These are phyloP conservation scores for Rhodotorula paludigena DNA, from an alignment of 768 basidiomycete genomes.

Conservation along the genomic window DNA sequence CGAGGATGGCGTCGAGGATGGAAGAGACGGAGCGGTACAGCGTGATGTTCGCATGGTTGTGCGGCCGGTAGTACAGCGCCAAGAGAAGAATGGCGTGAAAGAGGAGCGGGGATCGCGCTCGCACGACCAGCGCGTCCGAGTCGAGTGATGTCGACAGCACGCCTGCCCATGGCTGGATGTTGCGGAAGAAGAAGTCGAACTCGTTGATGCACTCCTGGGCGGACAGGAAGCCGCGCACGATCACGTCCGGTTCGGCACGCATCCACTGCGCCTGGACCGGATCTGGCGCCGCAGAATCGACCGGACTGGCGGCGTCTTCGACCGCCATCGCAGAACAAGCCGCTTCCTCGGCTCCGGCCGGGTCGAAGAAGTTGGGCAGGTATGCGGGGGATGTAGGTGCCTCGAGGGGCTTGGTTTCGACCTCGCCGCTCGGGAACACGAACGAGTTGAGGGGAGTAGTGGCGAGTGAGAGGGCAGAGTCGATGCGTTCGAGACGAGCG, in stretches of 20 bases:
- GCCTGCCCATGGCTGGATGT: conserved; percentile 28
- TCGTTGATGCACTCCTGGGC: conserved; percentile 26
- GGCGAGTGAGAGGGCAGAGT: conserved; percentile 19
- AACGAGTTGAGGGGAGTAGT: conserved; percentile 22
- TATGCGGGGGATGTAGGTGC: too few relatives aligned
- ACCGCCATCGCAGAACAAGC: conserved; percentile 36
- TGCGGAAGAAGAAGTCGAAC: conserved; percentile 28
- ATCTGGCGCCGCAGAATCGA: conserved; percentile 10
- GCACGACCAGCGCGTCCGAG: conserved; percentile 16
- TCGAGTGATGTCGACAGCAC: conserved; percentile 25
- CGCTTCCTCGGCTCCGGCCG: too few relatives aligned
- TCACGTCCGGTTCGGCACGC: conserved; percentile 19
- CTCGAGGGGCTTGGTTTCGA: too few relatives aligned
- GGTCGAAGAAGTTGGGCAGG: too few relatives aligned
- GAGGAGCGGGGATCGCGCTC: conserved; percentile 30
- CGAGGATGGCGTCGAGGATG: conserved; percentile 35
- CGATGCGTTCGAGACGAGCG: conserved; percentile 35
- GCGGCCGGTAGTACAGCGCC: conserved; percentile 35
- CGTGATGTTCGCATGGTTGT: conserved; percentile 8
- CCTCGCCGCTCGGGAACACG: too few relatives aligned
- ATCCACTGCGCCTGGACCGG: neutral
- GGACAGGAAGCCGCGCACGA: conserved; percentile 19
- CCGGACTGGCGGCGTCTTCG: conserved; percentile 34
- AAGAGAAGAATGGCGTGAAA: conserved; percentile 37
- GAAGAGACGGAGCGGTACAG: conserved; percentile 30